A percentile compares a stretch with the other conserved stretches of the same genome.
phyloP scores from a whole-genome alignment of 2,329 filamentous ascomycete genomes.

The Fusarium zealandicum region DNA sequence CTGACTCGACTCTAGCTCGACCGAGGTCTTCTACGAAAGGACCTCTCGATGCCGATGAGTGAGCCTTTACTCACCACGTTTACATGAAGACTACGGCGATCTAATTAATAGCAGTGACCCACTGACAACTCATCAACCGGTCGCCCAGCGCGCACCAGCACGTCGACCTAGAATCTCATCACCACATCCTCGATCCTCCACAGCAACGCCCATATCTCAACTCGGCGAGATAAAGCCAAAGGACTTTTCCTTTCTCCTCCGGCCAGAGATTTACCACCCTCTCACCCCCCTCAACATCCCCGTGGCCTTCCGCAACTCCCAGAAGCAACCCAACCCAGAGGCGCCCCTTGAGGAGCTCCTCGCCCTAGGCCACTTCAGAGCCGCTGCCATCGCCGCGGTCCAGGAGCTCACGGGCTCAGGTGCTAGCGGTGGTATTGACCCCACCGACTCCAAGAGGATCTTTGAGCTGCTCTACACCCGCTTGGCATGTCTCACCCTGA shows the following conservation, averaged over 20 bases:
- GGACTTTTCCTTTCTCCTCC: conserved; percentile 82
- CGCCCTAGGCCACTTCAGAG: conserved; percentile 77
- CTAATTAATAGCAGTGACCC: conserved; percentile 37
- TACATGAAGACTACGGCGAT: neutral
- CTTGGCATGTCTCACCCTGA: conserved; percentile 80
- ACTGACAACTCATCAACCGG: conserved; percentile 42
- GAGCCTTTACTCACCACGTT: conserved; percentile 45
- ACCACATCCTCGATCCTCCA: conserved; percentile 35
- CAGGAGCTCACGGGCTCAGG: conserved; percentile 63
- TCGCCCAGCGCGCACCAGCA: conserved; percentile 29
- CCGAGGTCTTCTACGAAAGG: conserved; percentile 77
- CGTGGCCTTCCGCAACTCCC: conserved; percentile 71
- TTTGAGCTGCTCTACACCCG: conserved; percentile 82
- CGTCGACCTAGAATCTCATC: conserved; percentile 38
- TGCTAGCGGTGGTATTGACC: conserved; percentile 53
- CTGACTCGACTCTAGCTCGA: conserved; percentile 54
- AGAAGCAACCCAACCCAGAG: conserved; percentile 67
- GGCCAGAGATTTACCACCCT: conserved; percentile 83
- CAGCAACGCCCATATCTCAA: conserved; percentile 41
- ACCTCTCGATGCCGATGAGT: conserved; percentile 80
- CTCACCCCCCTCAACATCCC: conserved; percentile 70
- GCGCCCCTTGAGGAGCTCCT: conserved; percentile 75
- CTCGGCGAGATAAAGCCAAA: conserved; percentile 53
- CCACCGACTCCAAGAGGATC: conserved; percentile 69
- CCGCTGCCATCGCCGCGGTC: conserved; percentile 74